Conservation (phyloP, 164 flowering plant species). For the Platanus orientalis region DNA sequence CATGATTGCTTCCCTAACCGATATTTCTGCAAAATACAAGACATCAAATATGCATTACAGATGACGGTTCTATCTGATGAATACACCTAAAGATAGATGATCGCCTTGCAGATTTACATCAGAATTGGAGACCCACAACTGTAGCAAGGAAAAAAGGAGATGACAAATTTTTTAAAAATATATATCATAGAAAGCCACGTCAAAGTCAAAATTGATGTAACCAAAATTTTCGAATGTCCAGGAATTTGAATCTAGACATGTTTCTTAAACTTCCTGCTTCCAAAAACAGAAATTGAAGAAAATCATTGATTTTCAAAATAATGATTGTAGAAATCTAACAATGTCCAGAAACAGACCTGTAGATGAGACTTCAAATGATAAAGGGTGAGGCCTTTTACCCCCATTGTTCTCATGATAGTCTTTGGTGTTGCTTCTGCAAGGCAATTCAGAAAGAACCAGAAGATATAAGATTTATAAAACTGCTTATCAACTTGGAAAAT, state of each 20-base stretch:
- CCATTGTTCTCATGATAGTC: conserved; percentile 65
- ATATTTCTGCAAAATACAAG: conserved; percentile 60
- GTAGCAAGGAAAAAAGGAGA: background rate
- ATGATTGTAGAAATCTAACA: background rate
- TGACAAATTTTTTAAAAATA: conserved; percentile 2
- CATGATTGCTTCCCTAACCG: conserved; percentile 83
- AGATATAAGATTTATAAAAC: background rate
- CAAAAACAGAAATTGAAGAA: background rate
- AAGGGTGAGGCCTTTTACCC: conserved; percentile 65
- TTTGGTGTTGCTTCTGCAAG: conserved; percentile 70
- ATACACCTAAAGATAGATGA: background rate
- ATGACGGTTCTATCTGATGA: background rate
- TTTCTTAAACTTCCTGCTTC: conserved; percentile 1
- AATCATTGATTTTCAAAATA: background rate
- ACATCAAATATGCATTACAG: conserved; percentile 1
- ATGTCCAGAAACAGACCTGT: conserved; percentile 35
- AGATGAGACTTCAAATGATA: conserved; percentile 64
- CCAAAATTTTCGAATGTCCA: background rate
- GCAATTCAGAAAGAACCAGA: background rate
- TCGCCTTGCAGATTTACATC: background rate
- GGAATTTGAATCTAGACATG: background rate
- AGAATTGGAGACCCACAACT: background rate
- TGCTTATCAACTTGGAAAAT: background rate
- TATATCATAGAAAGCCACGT: background rate
- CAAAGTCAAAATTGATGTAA: background rate